A percentile compares a stretch with the other conserved stretches of the same genome.
Conservation (phyloP, 179 eudicot species). For the Drosera spatulata region DNA sequence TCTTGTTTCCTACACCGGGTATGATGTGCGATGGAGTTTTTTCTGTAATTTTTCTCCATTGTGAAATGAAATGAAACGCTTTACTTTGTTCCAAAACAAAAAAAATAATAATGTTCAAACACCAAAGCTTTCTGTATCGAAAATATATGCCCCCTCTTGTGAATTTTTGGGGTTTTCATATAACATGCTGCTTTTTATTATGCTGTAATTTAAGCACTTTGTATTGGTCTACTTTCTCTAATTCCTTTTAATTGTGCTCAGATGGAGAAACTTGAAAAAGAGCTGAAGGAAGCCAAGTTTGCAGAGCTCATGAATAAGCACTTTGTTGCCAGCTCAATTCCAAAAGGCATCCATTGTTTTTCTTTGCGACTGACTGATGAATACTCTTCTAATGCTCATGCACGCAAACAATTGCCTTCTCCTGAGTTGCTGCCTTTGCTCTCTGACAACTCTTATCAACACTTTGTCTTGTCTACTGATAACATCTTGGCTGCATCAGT, state of each 20-base stretch:
- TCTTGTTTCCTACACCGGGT: no score
- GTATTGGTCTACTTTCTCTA: no score
- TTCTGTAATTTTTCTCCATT: no score
- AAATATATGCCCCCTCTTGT: no score
- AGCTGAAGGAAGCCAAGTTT: conserved; percentile 71
- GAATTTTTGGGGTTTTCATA: no score
- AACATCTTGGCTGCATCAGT: conserved; percentile 96
- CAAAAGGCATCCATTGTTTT: conserved; percentile 92
- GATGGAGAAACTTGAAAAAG: conserved; percentile 89
- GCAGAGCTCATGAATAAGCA: conserved; percentile 90
- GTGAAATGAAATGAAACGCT: no score
- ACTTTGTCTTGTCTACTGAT: conserved; percentile 78
- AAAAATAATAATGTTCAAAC: no score
- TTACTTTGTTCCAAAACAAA: no score
- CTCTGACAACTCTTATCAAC: conserved; percentile 75
- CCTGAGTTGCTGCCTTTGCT: conserved; percentile 87
- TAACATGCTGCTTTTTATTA: no score
- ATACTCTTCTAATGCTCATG: conserved; percentile 97
- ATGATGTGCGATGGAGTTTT: no score
- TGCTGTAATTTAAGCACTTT: no score
- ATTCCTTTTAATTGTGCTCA: conserved; percentile 14
- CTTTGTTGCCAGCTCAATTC: conserved; percentile 88
- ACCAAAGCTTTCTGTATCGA: no score
- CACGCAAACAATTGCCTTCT: conserved; percentile 89
- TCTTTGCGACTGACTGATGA: conserved; percentile 93